Conservation (phyloP, 345 rosid genomes). For the Populus nigra region DNA sequence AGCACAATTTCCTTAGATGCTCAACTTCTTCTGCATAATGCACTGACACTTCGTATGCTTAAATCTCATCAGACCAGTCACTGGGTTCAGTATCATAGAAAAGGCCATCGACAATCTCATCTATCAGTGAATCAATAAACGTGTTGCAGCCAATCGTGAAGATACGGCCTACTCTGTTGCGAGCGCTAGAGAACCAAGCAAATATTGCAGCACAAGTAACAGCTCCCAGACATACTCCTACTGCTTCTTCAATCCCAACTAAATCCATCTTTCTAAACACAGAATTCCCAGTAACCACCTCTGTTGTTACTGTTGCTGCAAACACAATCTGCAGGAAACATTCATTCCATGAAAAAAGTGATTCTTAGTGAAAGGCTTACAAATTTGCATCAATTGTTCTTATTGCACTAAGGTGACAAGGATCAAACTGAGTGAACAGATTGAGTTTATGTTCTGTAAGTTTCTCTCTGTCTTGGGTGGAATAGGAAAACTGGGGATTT, state of each 20-base stretch:
- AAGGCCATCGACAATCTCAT: slow-evolving; percentile 85
- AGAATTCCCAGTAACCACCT: slow-evolving; percentile 76
- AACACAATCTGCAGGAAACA: slow-evolving; percentile 59
- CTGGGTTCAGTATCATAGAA: slow-evolving; percentile 60
- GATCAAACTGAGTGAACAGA: not conserved
- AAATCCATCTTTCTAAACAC: slow-evolving; percentile 74
- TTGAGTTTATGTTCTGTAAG: not conserved
- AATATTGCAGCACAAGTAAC: slow-evolving; percentile 64
- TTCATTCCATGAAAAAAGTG: not conserved
- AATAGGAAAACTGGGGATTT: too few species aligned
- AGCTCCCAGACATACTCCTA: slow-evolving; percentile 65
- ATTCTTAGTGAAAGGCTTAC: not conserved
- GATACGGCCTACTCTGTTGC: slow-evolving; percentile 65
- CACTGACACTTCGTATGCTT: not conserved
- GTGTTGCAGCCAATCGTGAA: slow-evolving; percentile 70
- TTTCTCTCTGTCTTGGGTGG: not conserved
- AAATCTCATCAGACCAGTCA: slow-evolving; percentile 73
- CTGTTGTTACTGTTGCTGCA: slow-evolving; percentile 66
- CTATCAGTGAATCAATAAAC: slow-evolving; percentile 77
- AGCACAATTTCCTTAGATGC: not conserved
- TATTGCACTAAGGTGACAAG: not conserved
- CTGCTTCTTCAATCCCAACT: slow-evolving; percentile 63
- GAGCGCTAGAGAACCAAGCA: slow-evolving; percentile 77
- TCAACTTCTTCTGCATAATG: not conserved
- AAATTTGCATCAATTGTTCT: not conserved